Conservation (phyloP, 1,284 basidiomycete species). For the Cryptococcus sp. region DNA sequence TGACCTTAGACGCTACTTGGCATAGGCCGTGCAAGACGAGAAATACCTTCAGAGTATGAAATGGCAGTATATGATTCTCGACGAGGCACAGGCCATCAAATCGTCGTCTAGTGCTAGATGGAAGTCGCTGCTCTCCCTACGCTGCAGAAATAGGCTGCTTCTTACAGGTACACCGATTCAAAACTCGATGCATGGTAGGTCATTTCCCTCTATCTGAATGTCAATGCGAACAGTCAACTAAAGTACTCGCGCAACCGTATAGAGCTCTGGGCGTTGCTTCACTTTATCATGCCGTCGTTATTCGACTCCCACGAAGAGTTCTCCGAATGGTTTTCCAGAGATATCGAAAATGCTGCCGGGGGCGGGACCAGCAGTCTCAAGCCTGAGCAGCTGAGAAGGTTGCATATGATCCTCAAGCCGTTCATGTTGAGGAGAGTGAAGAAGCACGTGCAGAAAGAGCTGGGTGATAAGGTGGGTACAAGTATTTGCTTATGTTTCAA, state of each 20-base stretch:
- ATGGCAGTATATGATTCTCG: constrained; percentile 99
- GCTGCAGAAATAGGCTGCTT: constrained; percentile 92
- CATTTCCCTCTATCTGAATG: neutral
- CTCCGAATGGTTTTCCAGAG: constrained; percentile 99
- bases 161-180: constrained; percentile 98
- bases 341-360: constrained; percentile 93
- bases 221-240: neutral
- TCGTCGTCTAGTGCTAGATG: constrained; percentile 95
- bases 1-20: neutral
- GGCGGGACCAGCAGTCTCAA: constrained; percentile 71
- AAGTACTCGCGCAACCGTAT: constrained; percentile 3
- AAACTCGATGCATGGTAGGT: constrained; percentile 96
- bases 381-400: constrained; percentile 88
- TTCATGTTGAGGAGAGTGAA: constrained; percentile 99
- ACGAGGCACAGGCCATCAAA: constrained; percentile 99
- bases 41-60: constrained; percentile 97
- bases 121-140: constrained; percentile 95
- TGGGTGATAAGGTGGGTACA: constrained; percentile 87
- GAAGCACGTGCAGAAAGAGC: constrained; percentile 97
- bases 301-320: constrained; percentile 99
- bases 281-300: constrained; percentile 99
- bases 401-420: constrained; percentile 99
- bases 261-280: constrained; percentile 99
- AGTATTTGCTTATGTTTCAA: neutral
- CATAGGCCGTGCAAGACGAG: constrained; percentile 89